These are phyloP conservation scores for Cladosporium sp. DNA, from an alignment of 2,329 filamentous ascomycete species.

Conservation along the genomic window DNA sequence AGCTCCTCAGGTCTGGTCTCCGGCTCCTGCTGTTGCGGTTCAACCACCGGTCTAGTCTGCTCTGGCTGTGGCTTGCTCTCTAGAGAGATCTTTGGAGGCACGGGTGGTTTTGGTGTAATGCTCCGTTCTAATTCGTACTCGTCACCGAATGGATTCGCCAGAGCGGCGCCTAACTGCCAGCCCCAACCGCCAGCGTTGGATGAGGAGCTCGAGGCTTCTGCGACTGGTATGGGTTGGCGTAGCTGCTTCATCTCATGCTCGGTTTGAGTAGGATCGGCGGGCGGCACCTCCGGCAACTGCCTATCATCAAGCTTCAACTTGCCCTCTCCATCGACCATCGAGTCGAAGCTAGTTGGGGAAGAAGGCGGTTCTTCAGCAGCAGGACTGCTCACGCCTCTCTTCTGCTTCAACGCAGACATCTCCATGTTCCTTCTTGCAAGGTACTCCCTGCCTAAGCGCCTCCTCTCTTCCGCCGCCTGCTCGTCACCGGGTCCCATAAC, in stretches of 20 bases:
- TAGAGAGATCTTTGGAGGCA: constrained; percentile 46
- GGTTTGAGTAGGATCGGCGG: not conserved
- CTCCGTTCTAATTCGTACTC: constrained; percentile 40
- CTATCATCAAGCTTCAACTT: constrained; percentile 27
- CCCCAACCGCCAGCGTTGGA: constrained; percentile 33
- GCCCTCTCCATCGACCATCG: constrained; percentile 35
- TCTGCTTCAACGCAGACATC: constrained; percentile 36
- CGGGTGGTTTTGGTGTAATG: constrained; percentile 46
- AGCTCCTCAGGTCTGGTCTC: constrained; percentile 28
- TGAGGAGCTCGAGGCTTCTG: constrained; percentile 23
- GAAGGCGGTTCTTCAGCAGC: constrained; percentile 19
- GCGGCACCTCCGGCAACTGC: not conserved
- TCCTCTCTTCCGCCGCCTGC: constrained; percentile 36
- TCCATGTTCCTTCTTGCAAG: constrained; percentile 37
- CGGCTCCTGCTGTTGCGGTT: constrained; percentile 18
- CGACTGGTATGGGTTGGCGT: constrained; percentile 22
- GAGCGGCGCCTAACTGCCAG: constrained; percentile 42
- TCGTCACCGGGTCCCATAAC: constrained; percentile 33
- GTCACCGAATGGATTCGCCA: constrained; percentile 49
- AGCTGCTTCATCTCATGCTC: constrained; percentile 28
- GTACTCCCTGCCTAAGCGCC: constrained; percentile 38
- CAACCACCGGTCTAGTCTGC: constrained; percentile 18
- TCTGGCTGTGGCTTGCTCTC: constrained; percentile 24
- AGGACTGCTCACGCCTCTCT: constrained; percentile 26
- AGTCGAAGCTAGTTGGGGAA: constrained; percentile 32